Percentiles rank a stretch among this genome's conserved stretches.
phyloP scores from a whole-genome alignment of 2,329 filamentous ascomycete species.

The Colletotrichum agaves region DNA sequence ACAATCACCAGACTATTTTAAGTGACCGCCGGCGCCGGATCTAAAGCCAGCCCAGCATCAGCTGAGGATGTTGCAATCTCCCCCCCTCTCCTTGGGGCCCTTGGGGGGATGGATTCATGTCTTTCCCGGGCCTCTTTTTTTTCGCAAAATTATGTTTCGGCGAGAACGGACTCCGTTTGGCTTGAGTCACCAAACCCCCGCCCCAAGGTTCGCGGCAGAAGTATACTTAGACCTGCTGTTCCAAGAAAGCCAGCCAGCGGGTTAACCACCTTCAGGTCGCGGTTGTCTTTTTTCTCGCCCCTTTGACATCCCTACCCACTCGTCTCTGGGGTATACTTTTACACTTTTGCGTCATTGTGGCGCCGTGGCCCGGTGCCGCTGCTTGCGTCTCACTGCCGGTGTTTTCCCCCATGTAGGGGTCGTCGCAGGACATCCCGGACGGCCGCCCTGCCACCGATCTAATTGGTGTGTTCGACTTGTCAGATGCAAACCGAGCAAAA shows the following conservation, averaged over 20 bases:
- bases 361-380: neutral
- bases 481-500: neutral
- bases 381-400: slow-evolving; percentile 13
- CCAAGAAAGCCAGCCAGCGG: neutral
- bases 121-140: neutral
- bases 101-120: neutral
- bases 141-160: neutral
- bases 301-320: neutral
- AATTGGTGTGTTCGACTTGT: slow-evolving; percentile 1
- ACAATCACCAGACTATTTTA: slow-evolving; percentile 19
- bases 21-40: slow-evolving; percentile 1
- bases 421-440: neutral
- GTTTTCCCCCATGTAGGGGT: neutral
- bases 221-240: too few species aligned
- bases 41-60: slow-evolving; percentile 26
- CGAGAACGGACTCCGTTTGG: slow-evolving; percentile 10
- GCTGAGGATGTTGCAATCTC: slow-evolving; percentile 6
- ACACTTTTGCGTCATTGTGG: slow-evolving; percentile 30
- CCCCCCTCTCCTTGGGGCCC: too few species aligned
- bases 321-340: neutral
- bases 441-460: neutral
- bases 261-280: too few species aligned
- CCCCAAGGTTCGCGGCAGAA: too few species aligned
- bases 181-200: neutral
- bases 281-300: neutral